These are phyloP conservation scores for Raffaelea arxii DNA, from an alignment of 2,329 filamentous ascomycete species.

Conservation along the genomic window DNA sequence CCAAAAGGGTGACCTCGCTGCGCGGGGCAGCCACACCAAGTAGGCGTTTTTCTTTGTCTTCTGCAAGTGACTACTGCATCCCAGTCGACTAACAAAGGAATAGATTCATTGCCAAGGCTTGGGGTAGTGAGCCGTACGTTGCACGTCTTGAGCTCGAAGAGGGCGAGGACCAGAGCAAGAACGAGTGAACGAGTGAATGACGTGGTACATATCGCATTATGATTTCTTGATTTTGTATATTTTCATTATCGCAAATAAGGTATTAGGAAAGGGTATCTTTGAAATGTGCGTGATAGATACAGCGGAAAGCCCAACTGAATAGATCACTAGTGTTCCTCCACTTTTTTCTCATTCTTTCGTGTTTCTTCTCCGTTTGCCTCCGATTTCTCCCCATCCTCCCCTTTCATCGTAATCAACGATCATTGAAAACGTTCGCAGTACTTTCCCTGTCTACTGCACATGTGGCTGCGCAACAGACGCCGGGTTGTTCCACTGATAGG, in stretches of 20 bases:
- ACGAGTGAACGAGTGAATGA: not conserved
- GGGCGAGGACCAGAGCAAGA: constrained; percentile 13
- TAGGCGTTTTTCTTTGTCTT: constrained; percentile 21
- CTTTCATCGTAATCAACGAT: too few species aligned
- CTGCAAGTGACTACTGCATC: not conserved
- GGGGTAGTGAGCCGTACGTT: constrained; percentile 14
- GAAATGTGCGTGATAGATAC: not conserved
- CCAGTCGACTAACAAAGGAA: not conserved
- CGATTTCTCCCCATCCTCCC: too few species aligned
- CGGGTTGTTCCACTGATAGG: not conserved
- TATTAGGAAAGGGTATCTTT: not conserved
- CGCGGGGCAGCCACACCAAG: constrained; percentile 59
- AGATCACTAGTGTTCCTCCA: not conserved
- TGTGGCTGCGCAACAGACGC: not conserved
- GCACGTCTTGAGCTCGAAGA: constrained; percentile 8
- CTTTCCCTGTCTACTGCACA: too few species aligned
- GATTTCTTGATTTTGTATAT: not conserved
- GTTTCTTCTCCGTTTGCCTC: too few species aligned
- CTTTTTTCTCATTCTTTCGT: too few species aligned
- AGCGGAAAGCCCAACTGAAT: not conserved
- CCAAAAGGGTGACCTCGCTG: constrained; percentile 47
- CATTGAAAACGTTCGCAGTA: too few species aligned
- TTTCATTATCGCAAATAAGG: not conserved
- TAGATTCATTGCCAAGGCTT: constrained; percentile 18
- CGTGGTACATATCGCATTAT: too few species aligned